Conservation (phyloP, 2,329 filamentous ascomycete genomes). For the Didymella glomerata region DNA sequence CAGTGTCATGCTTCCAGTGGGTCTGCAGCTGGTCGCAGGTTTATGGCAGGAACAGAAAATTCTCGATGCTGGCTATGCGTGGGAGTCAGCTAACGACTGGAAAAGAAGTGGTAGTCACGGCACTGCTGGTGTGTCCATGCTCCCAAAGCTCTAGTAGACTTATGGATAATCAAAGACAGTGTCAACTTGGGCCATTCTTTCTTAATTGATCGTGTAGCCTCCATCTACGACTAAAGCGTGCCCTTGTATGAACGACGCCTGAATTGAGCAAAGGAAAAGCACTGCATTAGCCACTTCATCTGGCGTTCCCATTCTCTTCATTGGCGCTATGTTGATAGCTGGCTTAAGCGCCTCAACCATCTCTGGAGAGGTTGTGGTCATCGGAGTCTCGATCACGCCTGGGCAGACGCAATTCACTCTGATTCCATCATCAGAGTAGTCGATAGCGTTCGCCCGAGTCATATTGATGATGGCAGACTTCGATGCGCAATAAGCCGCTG, state of each 20-base stretch:
- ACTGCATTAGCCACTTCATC: slow-evolving; percentile 65
- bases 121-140: not conserved
- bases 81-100: slow-evolving; percentile 43
- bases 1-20: slow-evolving; percentile 45
- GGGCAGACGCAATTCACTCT: slow-evolving; percentile 69
- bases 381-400: slow-evolving; percentile 57
- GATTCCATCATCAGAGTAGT: slow-evolving; percentile 61
- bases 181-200: too few relatives aligned
- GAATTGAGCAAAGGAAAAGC: slow-evolving; percentile 60
- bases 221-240: slow-evolving; percentile 60
- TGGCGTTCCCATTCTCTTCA: slow-evolving; percentile 57
- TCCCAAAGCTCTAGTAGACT: slow-evolving; percentile 3
- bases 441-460: slow-evolving; percentile 65
- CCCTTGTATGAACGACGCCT: slow-evolving; percentile 64
- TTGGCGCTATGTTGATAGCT: slow-evolving; percentile 57
- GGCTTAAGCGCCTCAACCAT: slow-evolving; percentile 46
- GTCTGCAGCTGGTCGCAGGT: slow-evolving; percentile 52
- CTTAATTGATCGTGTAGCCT: slow-evolving; percentile 42
- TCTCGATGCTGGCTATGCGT: slow-evolving; percentile 38
- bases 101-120: slow-evolving; percentile 17
- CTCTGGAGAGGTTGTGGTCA: slow-evolving; percentile 35
- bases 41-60: slow-evolving; percentile 50
- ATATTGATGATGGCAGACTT: slow-evolving; percentile 67
- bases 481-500: slow-evolving; percentile 65
- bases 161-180: not conserved